phyloP scores from a whole-genome alignment of 805 yeast species.

The Hagleromyces aurorensis region DNA sequence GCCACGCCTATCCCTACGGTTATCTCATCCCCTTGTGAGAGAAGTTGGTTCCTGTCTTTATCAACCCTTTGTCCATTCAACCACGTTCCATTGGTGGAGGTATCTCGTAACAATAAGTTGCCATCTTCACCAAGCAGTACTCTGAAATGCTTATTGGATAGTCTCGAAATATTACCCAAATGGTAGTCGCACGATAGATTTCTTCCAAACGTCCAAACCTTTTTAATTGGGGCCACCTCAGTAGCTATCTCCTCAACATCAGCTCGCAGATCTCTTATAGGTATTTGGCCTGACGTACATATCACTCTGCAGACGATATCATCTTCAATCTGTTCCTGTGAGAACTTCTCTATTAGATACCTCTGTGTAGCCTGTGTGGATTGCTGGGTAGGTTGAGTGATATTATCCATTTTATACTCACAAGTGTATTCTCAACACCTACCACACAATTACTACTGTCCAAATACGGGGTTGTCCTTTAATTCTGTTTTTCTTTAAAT shows the following conservation, averaged over 20 bases:
- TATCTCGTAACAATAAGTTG: constrained; percentile 46
- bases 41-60: constrained; percentile 68
- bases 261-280: constrained; percentile 38
- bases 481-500: too few relatives aligned
- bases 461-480: too few relatives aligned
- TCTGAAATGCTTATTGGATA: constrained; percentile 68
- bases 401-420: constrained; percentile 31
- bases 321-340: constrained; percentile 34
- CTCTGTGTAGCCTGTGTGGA: constrained; percentile 36
- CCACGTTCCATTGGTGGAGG: constrained; percentile 89
- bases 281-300: constrained; percentile 51
- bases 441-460: too few relatives aligned
- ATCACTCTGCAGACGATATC: constrained; percentile 47
- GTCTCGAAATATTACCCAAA: constrained; percentile 52
- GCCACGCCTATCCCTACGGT: constrained; percentile 83
- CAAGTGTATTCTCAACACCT: too few relatives aligned
- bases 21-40: constrained; percentile 90
- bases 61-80: constrained; percentile 67
- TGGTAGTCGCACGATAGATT: constrained; percentile 53
- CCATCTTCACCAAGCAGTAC: constrained; percentile 58
- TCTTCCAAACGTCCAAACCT: constrained; percentile 71
- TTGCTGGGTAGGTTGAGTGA: constrained; percentile 38
- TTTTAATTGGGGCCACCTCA: constrained; percentile 24
- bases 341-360: constrained; percentile 29
- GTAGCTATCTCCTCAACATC: constrained; percentile 26